phyloP scores from a whole-genome alignment of 257 asterid species.

The Solanum appendiculatum region DNA sequence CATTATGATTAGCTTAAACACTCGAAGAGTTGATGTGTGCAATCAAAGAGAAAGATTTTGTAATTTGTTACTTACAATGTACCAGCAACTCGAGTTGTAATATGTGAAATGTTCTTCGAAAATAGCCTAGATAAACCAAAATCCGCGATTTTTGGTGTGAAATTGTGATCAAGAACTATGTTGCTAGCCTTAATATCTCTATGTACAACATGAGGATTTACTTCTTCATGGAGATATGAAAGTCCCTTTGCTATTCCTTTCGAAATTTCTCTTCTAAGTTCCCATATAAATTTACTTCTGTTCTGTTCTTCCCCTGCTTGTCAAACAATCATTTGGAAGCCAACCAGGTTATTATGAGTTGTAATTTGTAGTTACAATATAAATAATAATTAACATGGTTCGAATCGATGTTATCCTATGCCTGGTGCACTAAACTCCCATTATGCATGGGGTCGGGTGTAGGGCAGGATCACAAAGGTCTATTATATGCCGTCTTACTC shows the following conservation, averaged over 20 bases:
- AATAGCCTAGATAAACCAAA: conserved; percentile 68
- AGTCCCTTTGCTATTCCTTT: conserved; percentile 62
- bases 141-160: conserved; percentile 58
- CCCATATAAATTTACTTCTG: conserved; percentile 51
- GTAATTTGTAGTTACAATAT: not conserved
- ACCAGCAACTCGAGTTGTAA: conserved; percentile 83
- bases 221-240: conserved; percentile 57
- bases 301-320: conserved; percentile 40
- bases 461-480: not conserved
- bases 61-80: conserved; percentile 45
- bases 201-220: conserved; percentile 58
- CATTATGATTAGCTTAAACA: not conserved
- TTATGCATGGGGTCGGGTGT: not conserved
- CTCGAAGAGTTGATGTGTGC: not conserved
- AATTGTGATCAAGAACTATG: conserved; percentile 50
- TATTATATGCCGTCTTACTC: no score
- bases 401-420: not conserved
- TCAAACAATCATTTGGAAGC: not conserved
- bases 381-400: not conserved
- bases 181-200: conserved; percentile 72
- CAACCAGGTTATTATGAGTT: not conserved
- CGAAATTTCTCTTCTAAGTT: conserved; percentile 30
- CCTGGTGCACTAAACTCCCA: not conserved
- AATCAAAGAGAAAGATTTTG: not conserved
- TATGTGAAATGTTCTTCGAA: conserved; percentile 36